Evolutionary conservation across 257 asterid genomes (phyloP), one percentile per base, ranked within the genome.

Genomic region (Solanum lycopersicoides): DNA sequence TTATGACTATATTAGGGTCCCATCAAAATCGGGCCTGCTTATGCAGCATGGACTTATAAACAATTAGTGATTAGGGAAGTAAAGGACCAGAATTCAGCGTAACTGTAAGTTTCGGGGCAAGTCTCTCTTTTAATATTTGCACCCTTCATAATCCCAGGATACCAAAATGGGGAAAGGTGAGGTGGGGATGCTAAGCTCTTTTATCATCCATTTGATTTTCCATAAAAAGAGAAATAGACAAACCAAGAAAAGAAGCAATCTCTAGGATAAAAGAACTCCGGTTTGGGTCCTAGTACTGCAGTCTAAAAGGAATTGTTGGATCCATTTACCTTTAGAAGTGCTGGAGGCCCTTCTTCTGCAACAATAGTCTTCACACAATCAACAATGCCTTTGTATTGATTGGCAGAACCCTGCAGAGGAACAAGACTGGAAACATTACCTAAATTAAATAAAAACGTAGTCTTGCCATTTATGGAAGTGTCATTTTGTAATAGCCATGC

Each of bases 311-410:
- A 71, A 66, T 74, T 12, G 32, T 30, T 69, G 86, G 14, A 83
- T 53, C 37, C 23, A 42, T 66, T 53, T 84, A 95, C 99, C 98
- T 97, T 95, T 86, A 95, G 93, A 84, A 97, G 94, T 37, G 99
- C 98, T 18, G 77, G 84, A 65, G 98, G 89, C 76, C 98, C 98
- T 90, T 97, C 98, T 28, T 95, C 99, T 90, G 93, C 92, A 75
- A 94, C 94, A 87, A 97, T 91, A 42, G 98, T 95, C 90, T 93
- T 96, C 53, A 97, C 96, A 86, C 98, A 95, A 89, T 95, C 91
- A 82, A 93, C 32, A n/a, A 94, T 89, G 60, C 99, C 98, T 82
- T 92, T 95, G 89, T 97, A 95, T 82, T 94, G 97, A 92, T 90
- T 95, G 86, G 91, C 94, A 53, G 99, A 92, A 86, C 98, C 99